phyloP scores from a whole-genome alignment of 495 filamentous ascomycete genomes.

The Penicillium ucsense region DNA sequence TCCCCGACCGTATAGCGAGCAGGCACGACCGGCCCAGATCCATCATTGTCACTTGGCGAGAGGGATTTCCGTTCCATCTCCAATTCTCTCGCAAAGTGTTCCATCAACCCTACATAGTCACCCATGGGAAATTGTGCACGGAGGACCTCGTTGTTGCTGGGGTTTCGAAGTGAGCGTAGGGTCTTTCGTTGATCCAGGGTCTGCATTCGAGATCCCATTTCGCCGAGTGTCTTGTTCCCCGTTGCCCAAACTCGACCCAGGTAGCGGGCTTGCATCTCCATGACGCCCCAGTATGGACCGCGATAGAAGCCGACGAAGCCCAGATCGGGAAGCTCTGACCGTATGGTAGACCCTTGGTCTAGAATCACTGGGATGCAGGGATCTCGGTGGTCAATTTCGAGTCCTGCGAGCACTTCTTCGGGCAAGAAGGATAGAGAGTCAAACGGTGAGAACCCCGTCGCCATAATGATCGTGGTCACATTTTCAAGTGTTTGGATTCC shows the following conservation, averaged over 20 bases:
- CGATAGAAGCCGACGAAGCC: conserved; percentile 83
- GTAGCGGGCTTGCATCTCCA: conserved; percentile 77
- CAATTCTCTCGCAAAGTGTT: conserved; percentile 52
- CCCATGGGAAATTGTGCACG: conserved; percentile 69
- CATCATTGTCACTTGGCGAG: not conserved
- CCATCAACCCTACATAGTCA: conserved; percentile 72
- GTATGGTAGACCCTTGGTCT: conserved; percentile 54
- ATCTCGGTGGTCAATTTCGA: conserved; percentile 46
- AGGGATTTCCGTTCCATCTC: conserved; percentile 16
- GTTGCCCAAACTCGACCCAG: conserved; percentile 37
- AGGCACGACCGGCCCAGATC: conserved; percentile 26
- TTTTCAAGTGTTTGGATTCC: conserved; percentile 33
- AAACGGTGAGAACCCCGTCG: conserved; percentile 64
- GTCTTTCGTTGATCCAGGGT: conserved; percentile 14
- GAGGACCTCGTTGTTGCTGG: conserved; percentile 23
- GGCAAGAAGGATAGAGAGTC: conserved; percentile 53
- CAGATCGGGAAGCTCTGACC: conserved; percentile 49
- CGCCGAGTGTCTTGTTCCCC: not conserved
- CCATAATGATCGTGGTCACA: conserved; percentile 58
- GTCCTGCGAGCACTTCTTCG: conserved; percentile 36
- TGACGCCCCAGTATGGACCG: conserved; percentile 76
- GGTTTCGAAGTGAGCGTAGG: conserved; percentile 17
- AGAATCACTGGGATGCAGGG: conserved; percentile 58
- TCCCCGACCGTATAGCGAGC: conserved; percentile 19
- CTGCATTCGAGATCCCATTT: not conserved